A percentile compares a stretch with the other conserved stretches of the same genome.
Conservation (phyloP, 2,329 filamentous ascomycete genomes). For the Verticillium longisporum region DNA sequence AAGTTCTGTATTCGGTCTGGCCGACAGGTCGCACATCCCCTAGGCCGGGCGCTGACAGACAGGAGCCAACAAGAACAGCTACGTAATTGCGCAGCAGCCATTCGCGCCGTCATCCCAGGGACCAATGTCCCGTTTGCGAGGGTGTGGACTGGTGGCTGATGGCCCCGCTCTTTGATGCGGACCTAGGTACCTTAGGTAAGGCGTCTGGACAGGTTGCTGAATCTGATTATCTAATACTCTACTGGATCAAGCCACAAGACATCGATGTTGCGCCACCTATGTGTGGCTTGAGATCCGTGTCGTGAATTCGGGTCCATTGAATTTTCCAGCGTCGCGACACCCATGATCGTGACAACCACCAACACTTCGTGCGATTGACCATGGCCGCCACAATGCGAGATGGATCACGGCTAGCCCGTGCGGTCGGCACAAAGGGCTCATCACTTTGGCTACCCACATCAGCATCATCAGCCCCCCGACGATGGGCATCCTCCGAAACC, state of each 20-base stretch:
- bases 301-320: constrained; percentile 4
- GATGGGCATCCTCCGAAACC: constrained; percentile 41
- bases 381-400: constrained; percentile 36
- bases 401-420: constrained; percentile 27
- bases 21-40: background rate
- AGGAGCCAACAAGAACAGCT: background rate
- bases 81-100: background rate
- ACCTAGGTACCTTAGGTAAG: background rate
- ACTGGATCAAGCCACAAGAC: background rate
- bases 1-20: background rate
- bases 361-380: background rate
- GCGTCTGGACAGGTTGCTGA: background rate
- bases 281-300: background rate
- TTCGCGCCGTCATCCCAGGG: background rate
- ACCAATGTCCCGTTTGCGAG: background rate
- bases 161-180: background rate
- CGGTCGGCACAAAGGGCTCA: constrained; percentile 21
- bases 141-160: background rate
- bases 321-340: constrained; percentile 11
- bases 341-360: background rate
- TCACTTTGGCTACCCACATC: constrained; percentile 11
- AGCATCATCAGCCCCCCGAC: constrained; percentile 16
- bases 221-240: background rate
- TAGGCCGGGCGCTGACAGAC: background rate
- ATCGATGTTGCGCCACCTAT: too few relatives aligned